Base-by-base conservation (phyloP, 306 rosid species). In the Sicyos baderoa region DNA sequence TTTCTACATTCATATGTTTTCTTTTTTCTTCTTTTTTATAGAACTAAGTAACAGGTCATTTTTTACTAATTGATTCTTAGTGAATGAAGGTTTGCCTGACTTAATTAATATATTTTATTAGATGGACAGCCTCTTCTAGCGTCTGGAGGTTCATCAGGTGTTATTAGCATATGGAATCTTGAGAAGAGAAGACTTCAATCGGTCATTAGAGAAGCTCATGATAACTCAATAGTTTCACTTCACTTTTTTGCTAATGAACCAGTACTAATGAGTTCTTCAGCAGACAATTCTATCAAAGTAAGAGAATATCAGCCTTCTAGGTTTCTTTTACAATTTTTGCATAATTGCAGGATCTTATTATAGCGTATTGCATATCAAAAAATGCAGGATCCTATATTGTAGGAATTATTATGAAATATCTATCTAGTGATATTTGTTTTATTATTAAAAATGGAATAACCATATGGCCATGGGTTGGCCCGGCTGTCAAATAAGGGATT, bases 81-180 rank as follows among this genome's bases (percentile, higher is more conserved):
- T 68, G 57, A 68, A 68, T 45, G 15, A 17, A 48, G 45, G 47
- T 49, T 68, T 76, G 50, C 66, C 79, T 69, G 17, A 69, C 18
- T 74, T 40, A 37, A 58, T 52, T 60, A 16, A 45, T 45, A 66
- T 79, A 12, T 50, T 76, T 49, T 68, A 76, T 72, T 75, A 93
- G 98, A 93, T 77, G 97, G 95, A 60, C 93, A 88, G 73, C 98
- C 98, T 42, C 89, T 93, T 84, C 86, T 93, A 32, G 98, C 97
- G 53, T 93, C 98, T 18, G 98, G 98, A 76, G 98, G 97, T 75
- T 87, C 98, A 65, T 89, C 98, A 59, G 98, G 98, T 81, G 88
- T 93, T 74, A 86, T 89, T 75, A 87, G 91, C 87, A 78, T 93
- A 81, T 93, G 98, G 98, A 93, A 93, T 88, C 86, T 93, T 53